A percentile compares a stretch with the other conserved stretches of the same genome.
These are phyloP conservation scores for Lyophyllum shimeji DNA, from an alignment of 768 basidiomycete genomes.

Conservation along the genomic window DNA sequence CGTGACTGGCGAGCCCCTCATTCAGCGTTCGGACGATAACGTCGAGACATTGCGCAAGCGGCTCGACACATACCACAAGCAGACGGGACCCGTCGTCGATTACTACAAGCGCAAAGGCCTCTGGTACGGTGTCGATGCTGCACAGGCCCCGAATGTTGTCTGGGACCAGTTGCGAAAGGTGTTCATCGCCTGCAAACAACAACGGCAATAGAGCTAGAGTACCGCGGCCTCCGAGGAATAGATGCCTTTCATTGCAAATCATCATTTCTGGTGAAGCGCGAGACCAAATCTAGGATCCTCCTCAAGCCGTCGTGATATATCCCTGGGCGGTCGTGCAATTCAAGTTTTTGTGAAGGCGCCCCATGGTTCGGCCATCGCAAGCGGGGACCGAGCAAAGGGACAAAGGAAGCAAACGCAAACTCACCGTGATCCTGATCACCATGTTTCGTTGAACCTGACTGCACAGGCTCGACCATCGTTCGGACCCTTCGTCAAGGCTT, in stretches of 20 bases:
- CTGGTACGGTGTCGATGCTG: conserved; percentile 90
- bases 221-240: neutral
- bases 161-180: conserved; percentile 80
- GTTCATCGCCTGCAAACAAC: conserved; percentile 47
- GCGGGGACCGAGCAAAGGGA: neutral
- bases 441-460: conserved; percentile 1
- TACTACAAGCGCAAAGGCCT: conserved; percentile 93
- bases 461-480: too few species aligned
- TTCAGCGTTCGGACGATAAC: conserved; percentile 98
- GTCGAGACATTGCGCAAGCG: conserved; percentile 93
- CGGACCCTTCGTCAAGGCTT: neutral
- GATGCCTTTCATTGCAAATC: neutral
- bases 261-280: neutral
- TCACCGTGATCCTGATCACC: neutral
- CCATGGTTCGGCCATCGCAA: neutral
- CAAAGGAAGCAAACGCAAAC: too few species aligned
- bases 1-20: conserved; percentile 90
- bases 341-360: neutral
- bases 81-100: conserved; percentile 94
- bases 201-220: conserved; percentile 29
- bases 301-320: neutral
- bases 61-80: conserved; percentile 82
- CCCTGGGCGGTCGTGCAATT: neutral
- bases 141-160: conserved; percentile 89
- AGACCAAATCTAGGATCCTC: neutral